phyloP scores from a whole-genome alignment of 2,329 filamentous ascomycete genomes.

The Lomentospora prolificans region DNA sequence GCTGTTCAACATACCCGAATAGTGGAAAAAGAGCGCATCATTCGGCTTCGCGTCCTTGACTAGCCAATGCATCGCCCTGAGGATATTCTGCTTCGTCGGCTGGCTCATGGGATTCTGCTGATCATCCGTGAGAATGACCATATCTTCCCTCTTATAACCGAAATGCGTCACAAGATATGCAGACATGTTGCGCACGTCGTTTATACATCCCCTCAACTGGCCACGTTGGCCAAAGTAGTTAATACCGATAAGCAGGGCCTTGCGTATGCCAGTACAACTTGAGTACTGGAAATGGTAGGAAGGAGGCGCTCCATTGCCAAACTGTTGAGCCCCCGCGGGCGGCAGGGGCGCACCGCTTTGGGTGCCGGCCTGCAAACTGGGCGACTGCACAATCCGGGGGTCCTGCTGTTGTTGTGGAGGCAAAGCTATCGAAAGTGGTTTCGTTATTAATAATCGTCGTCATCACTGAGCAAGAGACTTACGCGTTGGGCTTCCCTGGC shows the following conservation, averaged over 20 bases:
- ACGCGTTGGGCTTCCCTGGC: neutral
- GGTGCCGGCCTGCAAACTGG: neutral
- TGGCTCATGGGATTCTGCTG: slow-evolving; percentile 97
- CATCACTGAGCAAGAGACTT: neutral
- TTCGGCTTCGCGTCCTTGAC: slow-evolving; percentile 88
- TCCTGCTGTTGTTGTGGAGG: neutral
- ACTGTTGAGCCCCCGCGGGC: slow-evolving; percentile 54
- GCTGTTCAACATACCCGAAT: slow-evolving; percentile 54
- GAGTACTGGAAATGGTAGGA: slow-evolving; percentile 84
- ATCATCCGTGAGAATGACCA: slow-evolving; percentile 94
- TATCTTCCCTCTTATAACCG: slow-evolving; percentile 88
- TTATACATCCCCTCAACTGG: slow-evolving; percentile 87
- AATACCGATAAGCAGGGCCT: slow-evolving; percentile 86
- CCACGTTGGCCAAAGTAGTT: slow-evolving; percentile 93
- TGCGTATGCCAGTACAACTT: slow-evolving; percentile 76
- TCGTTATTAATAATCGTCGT: neutral
- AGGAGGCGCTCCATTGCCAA: slow-evolving; percentile 70
- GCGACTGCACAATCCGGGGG: neutral
- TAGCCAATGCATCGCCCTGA: slow-evolving; percentile 95
- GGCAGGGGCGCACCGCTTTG: slow-evolving; percentile 26
- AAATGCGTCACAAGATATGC: slow-evolving; percentile 80
- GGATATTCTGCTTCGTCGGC: slow-evolving; percentile 89
- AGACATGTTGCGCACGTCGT: slow-evolving; percentile 97
- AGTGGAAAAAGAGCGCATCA: slow-evolving; percentile 96
- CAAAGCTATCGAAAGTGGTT: neutral